Conservation (phyloP, 2,329 filamentous ascomycete species). For the Dactylonectria estremocensis region DNA sequence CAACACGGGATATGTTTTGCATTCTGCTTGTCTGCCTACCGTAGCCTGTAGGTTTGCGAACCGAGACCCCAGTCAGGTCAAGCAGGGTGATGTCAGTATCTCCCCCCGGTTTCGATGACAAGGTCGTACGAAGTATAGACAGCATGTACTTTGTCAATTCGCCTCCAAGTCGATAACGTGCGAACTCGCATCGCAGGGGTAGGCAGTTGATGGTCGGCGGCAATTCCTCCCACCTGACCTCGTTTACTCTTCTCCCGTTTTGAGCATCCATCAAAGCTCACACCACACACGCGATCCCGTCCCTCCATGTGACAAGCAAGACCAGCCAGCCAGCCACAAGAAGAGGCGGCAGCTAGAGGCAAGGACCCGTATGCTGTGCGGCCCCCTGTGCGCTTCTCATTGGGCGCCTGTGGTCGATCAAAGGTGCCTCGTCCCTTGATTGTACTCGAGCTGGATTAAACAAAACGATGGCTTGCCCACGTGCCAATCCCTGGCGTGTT, state of each 20-base stretch:
- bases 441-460: slow-evolving; percentile 7
- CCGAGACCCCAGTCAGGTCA: slow-evolving; percentile 14
- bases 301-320: slow-evolving; percentile 22
- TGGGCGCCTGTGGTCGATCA: slow-evolving; percentile 23
- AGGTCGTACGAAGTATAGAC: neutral
- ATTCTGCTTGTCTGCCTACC: slow-evolving; percentile 12
- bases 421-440: slow-evolving; percentile 2
- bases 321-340: neutral
- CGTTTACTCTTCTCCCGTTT: neutral
- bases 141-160: too few relatives aligned
- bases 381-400: slow-evolving; percentile 12
- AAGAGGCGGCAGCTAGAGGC: slow-evolving; percentile 4
- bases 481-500: slow-evolving; percentile 15
- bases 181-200: neutral
- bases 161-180: too few relatives aligned
- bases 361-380: slow-evolving; percentile 3
- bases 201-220: neutral
- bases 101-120: neutral
- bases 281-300: neutral
- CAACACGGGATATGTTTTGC: slow-evolving; percentile 8
- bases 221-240: neutral
- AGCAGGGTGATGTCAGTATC: slow-evolving; percentile 28
- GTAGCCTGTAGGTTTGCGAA: neutral
- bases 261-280: slow-evolving; percentile 1
- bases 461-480: slow-evolving; percentile 8